Evolutionary conservation across 2,329 filamentous ascomycete genomes (phyloP).

Genomic region (Arthrobotrys megalospora): DNA sequence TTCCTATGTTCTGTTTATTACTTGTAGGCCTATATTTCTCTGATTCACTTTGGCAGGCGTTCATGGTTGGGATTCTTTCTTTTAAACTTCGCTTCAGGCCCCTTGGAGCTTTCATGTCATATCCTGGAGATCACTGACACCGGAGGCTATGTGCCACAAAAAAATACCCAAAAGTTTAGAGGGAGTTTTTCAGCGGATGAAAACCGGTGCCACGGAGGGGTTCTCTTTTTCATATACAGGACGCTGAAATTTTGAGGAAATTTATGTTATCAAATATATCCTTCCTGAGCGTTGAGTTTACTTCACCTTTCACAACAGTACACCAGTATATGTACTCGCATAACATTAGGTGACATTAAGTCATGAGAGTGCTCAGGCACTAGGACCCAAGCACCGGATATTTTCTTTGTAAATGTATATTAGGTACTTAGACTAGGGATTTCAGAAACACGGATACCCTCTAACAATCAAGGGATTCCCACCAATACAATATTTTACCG

Average conservation of each 20-base stretch:
- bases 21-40: conserved; percentile 18
- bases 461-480: background rate
- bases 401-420: conserved; percentile 39
- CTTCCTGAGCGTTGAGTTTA: conserved; percentile 11
- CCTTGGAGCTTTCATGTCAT: conserved; percentile 7
- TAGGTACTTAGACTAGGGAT: conserved; percentile 18
- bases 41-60: conserved; percentile 38
- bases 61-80: conserved; percentile 36
- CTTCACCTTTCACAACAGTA: background rate
- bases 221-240: conserved; percentile 9
- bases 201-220: conserved; percentile 11
- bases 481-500: background rate
- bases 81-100: conserved; percentile 20
- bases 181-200: conserved; percentile 23
- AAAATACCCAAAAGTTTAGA: conserved; percentile 46
- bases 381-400: background rate
- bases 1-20: conserved; percentile 13
- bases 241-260: background rate
- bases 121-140: conserved; percentile 58
- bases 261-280: conserved; percentile 2
- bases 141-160: conserved; percentile 17
- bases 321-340: background rate
- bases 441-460: background rate
- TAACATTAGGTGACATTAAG: background rate
- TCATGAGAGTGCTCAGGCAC: background rate